Evolutionary conservation across 345 rosid species (phyloP), one percentile per base, ranked within the genome.

Genomic region (Eucalyptus decipiens): DNA sequence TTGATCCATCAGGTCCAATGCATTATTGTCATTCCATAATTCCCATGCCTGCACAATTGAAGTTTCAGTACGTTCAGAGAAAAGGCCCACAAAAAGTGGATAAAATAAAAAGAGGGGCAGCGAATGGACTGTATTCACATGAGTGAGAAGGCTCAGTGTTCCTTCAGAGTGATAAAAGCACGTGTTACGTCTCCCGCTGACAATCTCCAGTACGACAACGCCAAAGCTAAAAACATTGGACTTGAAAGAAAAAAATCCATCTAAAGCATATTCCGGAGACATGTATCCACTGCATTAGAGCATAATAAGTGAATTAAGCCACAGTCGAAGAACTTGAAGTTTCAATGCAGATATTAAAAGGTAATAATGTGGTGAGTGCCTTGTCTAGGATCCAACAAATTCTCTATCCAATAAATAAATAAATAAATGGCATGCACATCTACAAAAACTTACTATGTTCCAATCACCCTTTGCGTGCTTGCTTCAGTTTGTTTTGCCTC

Each of bases 261-360:
- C 94, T 52, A 93, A 85, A 43, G 96, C 98, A 87, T 95, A 93
- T 88, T 95, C 96, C 9, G 95, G 96, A 23, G 98, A 94, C 97
- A 96, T 94, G 88, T 93, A 95, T 65, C 97, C 96, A 87, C 98
- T 95, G 91, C 89, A 50, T 30, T 17, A 11, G 21, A 51, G 16
- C 23, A 60, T 3, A 24, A 60, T 54, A 34, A 81, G 40, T 72
- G 26, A 85, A 37, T 89, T 24, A 76, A 87, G 76, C 60, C 72
- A 5, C 2, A 11, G 7, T 72, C 26, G 3, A 13, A 34, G 2
- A 5, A 72, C 43, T 58, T 58, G n/a, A 58, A 58, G n/a, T 58
- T 24, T 58, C 60, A 19, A 3, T 17, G 23, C 23, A 69, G 4
- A 18, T 32, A 67, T 67, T 16, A 67, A 51, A 54, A 51, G 45